Percentiles rank a stretch among this genome's conserved stretches.
Conservation (phyloP, 306 rosid species). For the Malus asiatica region DNA sequence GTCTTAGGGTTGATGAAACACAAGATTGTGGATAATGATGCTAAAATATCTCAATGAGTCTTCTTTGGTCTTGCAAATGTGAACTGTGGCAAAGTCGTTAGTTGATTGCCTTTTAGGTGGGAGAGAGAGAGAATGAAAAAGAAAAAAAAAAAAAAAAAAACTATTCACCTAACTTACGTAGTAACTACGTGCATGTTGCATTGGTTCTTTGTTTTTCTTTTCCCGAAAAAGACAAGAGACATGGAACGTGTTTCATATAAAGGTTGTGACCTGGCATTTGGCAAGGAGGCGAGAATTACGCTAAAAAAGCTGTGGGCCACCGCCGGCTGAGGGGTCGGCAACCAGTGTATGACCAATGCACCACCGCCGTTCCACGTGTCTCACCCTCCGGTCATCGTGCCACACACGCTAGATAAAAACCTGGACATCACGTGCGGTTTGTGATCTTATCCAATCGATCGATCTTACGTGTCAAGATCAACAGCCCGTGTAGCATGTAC, state of each 20-base stretch:
- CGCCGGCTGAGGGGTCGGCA: conserved; percentile 24
- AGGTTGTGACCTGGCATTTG: conserved; percentile 6
- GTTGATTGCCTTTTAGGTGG: too few relatives aligned
- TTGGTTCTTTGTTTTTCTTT: not conserved
- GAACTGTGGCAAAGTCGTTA: accelerated
- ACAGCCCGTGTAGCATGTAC: not conserved
- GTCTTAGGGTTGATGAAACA: accelerated
- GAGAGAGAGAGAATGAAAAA: too few relatives aligned
- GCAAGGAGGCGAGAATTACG: conserved; percentile 21
- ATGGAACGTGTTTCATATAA: not conserved
- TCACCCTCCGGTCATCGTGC: not conserved
- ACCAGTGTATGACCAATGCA: conserved; percentile 3
- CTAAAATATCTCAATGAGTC: too few relatives aligned
- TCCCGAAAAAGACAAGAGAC: not conserved
- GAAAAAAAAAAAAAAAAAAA: too few relatives aligned
- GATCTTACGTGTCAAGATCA: not conserved
- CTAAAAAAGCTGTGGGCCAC: conserved; percentile 5
- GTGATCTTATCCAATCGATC: not conserved
- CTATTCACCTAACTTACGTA: not conserved
- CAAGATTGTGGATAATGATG: accelerated
- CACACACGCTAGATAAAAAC: not conserved
- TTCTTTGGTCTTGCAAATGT: accelerated
- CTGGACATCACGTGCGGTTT: conserved; percentile 4
- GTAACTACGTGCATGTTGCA: not conserved
- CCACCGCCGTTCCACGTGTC: conserved; percentile 16